A percentile compares a stretch with the other conserved stretches of the same genome.
Evolutionary conservation across 176 grass and related monocot species (phyloP).

Genomic region (Oryza australiensis): DNA sequence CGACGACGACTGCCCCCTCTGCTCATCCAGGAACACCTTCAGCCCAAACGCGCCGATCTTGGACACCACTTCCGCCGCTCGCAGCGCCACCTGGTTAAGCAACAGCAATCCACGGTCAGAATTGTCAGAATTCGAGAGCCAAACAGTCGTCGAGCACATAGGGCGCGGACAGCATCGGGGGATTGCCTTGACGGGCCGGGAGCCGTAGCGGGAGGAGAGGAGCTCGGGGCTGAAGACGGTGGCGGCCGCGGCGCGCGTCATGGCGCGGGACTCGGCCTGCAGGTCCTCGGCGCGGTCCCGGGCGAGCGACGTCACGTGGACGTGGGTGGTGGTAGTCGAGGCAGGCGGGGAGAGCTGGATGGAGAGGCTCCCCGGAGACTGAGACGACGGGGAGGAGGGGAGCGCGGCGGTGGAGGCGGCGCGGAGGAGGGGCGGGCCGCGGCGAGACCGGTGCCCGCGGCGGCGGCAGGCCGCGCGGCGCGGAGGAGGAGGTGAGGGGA

Average conservation of each 20-base stretch:
- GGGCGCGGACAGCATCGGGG: not conserved
- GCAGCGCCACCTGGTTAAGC: constrained; percentile 56
- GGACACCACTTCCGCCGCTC: constrained; percentile 74
- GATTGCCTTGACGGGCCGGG: constrained; percentile 62
- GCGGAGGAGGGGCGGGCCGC: constrained; percentile 3
- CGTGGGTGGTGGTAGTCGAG: no score
- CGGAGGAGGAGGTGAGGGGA: not conserved
- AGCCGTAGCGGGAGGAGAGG: constrained; percentile 71
- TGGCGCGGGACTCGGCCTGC: constrained; percentile 81
- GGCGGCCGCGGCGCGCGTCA: constrained; percentile 68
- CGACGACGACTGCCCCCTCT: constrained; percentile 46
- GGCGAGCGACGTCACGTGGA: constrained; percentile 23
- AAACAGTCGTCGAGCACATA: not conserved
- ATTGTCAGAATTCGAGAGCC: constrained; percentile 13
- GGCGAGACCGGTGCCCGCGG: not conserved
- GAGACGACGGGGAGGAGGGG: not conserved
- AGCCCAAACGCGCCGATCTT: constrained; percentile 59
- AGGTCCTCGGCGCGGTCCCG: constrained; percentile 68
- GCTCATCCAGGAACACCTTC: constrained; percentile 65
- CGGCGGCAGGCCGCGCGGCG: not conserved
- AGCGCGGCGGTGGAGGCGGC: constrained; percentile 59
- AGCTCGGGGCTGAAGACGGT: constrained; percentile 80
- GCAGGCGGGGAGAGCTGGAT: constrained; percentile 51
- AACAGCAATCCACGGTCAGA: constrained; percentile 22
- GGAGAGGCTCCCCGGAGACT: constrained; percentile 43